Evolutionary conservation across 108 stramenopile species (phyloP).

Genomic region (Skeletonema potamos): DNA sequence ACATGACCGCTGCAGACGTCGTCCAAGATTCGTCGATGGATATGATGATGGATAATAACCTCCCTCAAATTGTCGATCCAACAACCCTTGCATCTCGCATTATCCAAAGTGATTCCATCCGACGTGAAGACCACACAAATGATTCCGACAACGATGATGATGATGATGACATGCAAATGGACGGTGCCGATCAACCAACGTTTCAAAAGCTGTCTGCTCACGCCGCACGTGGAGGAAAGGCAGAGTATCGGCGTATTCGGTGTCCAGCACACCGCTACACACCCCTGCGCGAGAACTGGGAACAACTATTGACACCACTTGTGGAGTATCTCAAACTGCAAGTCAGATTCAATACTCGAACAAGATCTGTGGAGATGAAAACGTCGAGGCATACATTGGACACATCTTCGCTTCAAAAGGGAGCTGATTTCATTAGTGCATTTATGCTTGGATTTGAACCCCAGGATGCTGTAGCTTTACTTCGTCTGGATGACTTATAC

Average conservation of each 20-base stretch:
- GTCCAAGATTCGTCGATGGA: conserved; percentile 24
- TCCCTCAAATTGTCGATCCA: conserved; percentile 64
- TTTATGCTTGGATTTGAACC: conserved; percentile 99
- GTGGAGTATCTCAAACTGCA: conserved; percentile 97
- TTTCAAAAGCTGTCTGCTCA: conserved; percentile 79
- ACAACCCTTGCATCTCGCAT: conserved; percentile 77
- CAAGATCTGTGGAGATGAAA: conserved; percentile 96
- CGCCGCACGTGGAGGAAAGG: conserved; percentile 67
- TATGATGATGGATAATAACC: conserved; percentile 20
- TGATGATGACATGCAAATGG: conserved; percentile 12
- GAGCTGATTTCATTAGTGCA: conserved; percentile 95
- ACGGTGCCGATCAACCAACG: conserved; percentile 60
- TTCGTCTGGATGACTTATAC: conserved; percentile 98
- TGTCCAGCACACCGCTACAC: conserved; percentile 96
- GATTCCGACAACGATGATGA: conserved; percentile 44
- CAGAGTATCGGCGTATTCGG: conserved; percentile 91
- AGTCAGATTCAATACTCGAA: conserved; percentile 97
- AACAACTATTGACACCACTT: conserved; percentile 87
- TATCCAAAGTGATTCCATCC: conserved; percentile 73
- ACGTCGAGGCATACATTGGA: conserved; percentile 91
- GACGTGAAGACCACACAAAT: conserved; percentile 46
- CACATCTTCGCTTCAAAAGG: conserved; percentile 91
- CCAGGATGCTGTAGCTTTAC: conserved; percentile 95
- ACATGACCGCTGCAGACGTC: conserved; percentile 10
- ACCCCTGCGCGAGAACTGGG: conserved; percentile 91